phyloP scores from a whole-genome alignment of 768 basidiomycete genomes.

The Lactarius hatsudake region DNA sequence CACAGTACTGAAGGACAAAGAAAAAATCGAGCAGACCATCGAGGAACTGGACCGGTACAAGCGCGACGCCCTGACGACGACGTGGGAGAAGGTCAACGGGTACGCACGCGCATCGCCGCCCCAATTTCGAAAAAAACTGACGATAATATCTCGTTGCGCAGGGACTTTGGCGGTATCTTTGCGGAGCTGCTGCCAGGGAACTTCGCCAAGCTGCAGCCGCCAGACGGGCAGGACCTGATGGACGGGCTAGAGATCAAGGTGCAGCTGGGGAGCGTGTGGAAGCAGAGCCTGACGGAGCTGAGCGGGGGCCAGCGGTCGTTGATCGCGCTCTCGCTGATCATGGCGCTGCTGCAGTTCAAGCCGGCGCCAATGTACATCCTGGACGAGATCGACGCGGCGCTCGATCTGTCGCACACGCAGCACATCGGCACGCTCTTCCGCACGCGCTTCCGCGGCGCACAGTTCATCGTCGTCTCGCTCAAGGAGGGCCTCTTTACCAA shows the following conservation, averaged over 20 bases:
- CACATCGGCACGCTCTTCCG: slow-evolving; percentile 98
- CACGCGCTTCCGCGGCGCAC: slow-evolving; percentile 94
- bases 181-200: slow-evolving; percentile 94
- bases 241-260: slow-evolving; percentile 98
- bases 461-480: slow-evolving; percentile 96
- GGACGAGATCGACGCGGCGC: slow-evolving; percentile 97
- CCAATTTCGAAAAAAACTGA: background rate
- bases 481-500: slow-evolving; percentile 98
- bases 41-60: slow-evolving; percentile 92
- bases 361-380: slow-evolving; percentile 99
- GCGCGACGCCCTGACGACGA: slow-evolving; percentile 87
- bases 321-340: slow-evolving; percentile 96
- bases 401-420: slow-evolving; percentile 94
- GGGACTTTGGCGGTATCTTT: slow-evolving; percentile 96
- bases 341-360: slow-evolving; percentile 99
- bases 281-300: slow-evolving; percentile 93
- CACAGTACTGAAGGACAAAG: slow-evolving; percentile 87
- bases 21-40: slow-evolving; percentile 93
- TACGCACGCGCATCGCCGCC: slow-evolving; percentile 39
- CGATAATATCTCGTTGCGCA: slow-evolving; percentile 34
- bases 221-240: slow-evolving; percentile 91
- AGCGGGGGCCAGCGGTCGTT: slow-evolving; percentile 98
- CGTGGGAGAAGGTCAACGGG: slow-evolving; percentile 95
- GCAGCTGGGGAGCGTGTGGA: slow-evolving; percentile 92
- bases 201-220: slow-evolving; percentile 91